Conservation (phyloP, 345 rosid species). For the Eucalyptus erythrocorys region DNA sequence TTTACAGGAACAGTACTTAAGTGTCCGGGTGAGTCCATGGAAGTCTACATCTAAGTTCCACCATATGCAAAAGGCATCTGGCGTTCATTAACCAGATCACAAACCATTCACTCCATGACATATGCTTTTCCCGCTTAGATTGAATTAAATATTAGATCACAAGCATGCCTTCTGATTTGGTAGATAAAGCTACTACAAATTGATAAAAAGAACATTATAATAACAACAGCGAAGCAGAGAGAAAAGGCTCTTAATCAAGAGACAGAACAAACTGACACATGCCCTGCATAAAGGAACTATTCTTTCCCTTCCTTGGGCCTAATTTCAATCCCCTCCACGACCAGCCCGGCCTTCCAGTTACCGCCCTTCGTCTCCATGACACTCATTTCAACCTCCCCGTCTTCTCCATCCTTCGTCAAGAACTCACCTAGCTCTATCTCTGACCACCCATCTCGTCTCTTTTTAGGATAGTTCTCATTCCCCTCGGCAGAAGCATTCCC, state of each 20-base stretch:
- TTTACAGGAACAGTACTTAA: not conserved
- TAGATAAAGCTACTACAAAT: not conserved
- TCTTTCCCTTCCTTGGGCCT: not conserved
- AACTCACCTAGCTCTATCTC: constrained; percentile 18
- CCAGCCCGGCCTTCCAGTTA: constrained; percentile 3
- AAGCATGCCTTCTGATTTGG: not conserved
- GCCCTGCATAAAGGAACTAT: not conserved
- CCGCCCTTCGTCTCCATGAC: constrained; percentile 1
- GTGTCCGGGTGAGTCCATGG: not conserved
- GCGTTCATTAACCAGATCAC: not conserved
- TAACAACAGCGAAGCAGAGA: not conserved
- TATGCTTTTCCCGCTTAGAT: not conserved
- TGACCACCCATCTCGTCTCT: constrained; percentile 1
- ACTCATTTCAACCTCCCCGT: constrained; percentile 5
- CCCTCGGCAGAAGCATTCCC: not conserved
- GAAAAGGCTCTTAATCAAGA: not conserved
- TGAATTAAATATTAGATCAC: not conserved
- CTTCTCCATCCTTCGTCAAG: constrained; percentile 1
- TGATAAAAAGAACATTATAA: not conserved
- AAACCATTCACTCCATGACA: not conserved
- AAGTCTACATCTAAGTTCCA: not conserved
- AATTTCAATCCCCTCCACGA: not conserved
- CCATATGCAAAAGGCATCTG: not conserved
- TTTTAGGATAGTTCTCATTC: not conserved
- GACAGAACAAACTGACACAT: not conserved